Conservation (phyloP, 1,284 basidiomycete genomes). For the Apiotrichum siamense region DNA sequence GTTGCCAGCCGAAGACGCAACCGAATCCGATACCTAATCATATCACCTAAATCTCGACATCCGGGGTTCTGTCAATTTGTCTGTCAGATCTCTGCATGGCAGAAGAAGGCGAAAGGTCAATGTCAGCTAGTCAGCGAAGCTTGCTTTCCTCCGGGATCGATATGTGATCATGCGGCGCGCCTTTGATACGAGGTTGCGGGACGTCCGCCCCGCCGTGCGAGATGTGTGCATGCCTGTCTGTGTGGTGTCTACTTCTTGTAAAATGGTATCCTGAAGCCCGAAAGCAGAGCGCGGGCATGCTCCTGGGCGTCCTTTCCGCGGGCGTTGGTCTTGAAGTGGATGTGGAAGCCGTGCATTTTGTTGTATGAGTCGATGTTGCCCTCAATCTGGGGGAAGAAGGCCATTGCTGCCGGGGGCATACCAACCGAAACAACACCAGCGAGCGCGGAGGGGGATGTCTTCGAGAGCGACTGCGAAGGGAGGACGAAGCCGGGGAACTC, state of each 20-base stretch:
- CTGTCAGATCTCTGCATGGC: no score
- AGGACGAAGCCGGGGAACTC: slow-evolving; percentile 84
- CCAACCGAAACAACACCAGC: slow-evolving; percentile 86
- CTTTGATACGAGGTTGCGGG: no score
- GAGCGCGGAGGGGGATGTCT: slow-evolving; percentile 62
- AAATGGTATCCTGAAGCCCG: slow-evolving; percentile 86
- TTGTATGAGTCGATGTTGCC: slow-evolving; percentile 85
- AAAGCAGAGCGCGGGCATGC: slow-evolving; percentile 71
- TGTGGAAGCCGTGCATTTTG: slow-evolving; percentile 75
- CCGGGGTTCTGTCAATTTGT: no score
- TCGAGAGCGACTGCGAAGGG: slow-evolving; percentile 54
- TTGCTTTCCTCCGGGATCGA: no score
- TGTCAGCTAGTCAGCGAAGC: no score
- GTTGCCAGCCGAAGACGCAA: no score
- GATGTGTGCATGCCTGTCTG: neutral
- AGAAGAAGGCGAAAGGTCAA: no score
- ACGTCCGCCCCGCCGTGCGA: no score
- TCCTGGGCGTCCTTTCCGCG: slow-evolving; percentile 78
- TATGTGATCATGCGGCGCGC: no score
- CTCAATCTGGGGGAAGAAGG: slow-evolving; percentile 89
- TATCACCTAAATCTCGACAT: no score
- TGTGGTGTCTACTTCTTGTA: slow-evolving; percentile 38
- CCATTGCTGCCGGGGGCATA: slow-evolving; percentile 74
- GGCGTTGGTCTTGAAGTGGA: slow-evolving; percentile 83
- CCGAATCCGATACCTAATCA: no score